Evolutionary conservation across 2,329 filamentous ascomycete genomes (phyloP).

Genomic region (Grosmannia clavigera): DNA sequence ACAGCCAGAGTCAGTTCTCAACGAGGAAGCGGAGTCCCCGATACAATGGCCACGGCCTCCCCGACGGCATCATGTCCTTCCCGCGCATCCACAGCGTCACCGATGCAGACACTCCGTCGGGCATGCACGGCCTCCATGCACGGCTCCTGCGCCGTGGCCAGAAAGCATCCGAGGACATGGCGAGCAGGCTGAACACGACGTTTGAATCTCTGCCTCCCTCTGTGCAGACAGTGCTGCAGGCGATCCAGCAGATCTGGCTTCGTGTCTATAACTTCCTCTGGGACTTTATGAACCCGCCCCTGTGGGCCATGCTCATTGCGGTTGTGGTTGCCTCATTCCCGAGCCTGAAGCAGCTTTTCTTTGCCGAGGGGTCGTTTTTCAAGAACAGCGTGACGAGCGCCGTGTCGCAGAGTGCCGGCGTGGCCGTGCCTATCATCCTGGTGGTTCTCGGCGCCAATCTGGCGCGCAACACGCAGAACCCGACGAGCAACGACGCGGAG

Average conservation of each 20-base stretch:
- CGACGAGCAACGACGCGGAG: conserved; percentile 53
- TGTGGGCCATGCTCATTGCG: conserved; percentile 94
- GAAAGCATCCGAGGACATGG: conserved; percentile 8
- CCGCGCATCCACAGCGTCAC: conserved; percentile 37
- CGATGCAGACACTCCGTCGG: conserved; percentile 27
- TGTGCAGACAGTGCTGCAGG: conserved; percentile 23
- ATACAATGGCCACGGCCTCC: conserved; percentile 13
- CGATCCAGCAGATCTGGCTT: conserved; percentile 21
- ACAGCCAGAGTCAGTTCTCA: conserved; percentile 6
- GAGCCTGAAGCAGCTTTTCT: conserved; percentile 70
- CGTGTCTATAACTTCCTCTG: conserved; percentile 55
- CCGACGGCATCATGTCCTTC: conserved; percentile 49
- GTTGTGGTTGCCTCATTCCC: conserved; percentile 85
- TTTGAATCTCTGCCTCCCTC: conserved; percentile 29
- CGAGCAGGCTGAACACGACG: conserved; percentile 12
- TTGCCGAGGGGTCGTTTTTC: conserved; percentile 76
- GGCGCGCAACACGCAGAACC: conserved; percentile 75
- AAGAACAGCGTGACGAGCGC: conserved; percentile 88
- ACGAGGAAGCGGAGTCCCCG: conserved; percentile 17
- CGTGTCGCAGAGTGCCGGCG: conserved; percentile 70
- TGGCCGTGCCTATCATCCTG: conserved; percentile 88
- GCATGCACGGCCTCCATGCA: conserved; percentile 28
- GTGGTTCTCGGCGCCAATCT: conserved; percentile 93
- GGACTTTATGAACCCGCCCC: conserved; percentile 96
- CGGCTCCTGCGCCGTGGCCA: conserved; percentile 20